Evolutionary conservation across 192 early-diverging fungal species (phyloP).

Genomic region (Lunasporangiospora selenospora): DNA sequence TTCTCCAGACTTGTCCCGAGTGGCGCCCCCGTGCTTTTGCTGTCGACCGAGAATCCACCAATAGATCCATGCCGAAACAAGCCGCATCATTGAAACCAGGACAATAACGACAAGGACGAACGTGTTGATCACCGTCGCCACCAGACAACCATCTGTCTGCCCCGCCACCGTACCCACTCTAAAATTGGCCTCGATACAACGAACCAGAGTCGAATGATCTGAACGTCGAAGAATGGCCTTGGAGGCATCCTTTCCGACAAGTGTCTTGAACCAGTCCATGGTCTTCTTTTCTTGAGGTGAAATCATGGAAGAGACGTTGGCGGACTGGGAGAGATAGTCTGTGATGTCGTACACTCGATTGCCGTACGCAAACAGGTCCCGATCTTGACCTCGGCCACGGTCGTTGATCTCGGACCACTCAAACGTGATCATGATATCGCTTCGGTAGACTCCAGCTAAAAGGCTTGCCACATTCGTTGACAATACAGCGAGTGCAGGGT

Average conservation of each 20-base stretch:
- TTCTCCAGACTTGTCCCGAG: no score
- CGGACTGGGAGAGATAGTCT: conserved; percentile 15
- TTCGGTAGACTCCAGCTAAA: no score
- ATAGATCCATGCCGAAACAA: conserved; percentile 17
- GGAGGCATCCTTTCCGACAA: conserved; percentile 28
- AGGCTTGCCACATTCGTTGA: no score
- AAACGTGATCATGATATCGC: conserved; percentile 11
- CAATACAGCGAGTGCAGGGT: not conserved
- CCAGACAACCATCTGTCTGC: conserved; percentile 16
- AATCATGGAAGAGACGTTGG: not conserved
- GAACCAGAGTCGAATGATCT: not conserved
- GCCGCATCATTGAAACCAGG: conserved; percentile 15
- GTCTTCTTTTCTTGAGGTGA: not conserved
- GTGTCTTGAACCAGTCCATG: conserved; percentile 25
- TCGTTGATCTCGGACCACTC: conserved; percentile 9
- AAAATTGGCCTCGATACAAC: conserved; percentile 17
- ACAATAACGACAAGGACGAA: conserved; percentile 9
- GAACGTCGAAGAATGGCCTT: conserved; percentile 5
- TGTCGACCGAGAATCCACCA: conserved; percentile 1
- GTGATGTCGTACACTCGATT: conserved; percentile 26
- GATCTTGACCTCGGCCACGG: no score
- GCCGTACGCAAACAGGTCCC: conserved; percentile 12
- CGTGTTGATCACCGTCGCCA: conserved; percentile 18
- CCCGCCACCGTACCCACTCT: conserved; percentile 24
- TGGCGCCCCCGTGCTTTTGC: no score